Evolutionary conservation across 169 alveolate species (phyloP).

Genomic region (Plasmodium inui): DNA sequence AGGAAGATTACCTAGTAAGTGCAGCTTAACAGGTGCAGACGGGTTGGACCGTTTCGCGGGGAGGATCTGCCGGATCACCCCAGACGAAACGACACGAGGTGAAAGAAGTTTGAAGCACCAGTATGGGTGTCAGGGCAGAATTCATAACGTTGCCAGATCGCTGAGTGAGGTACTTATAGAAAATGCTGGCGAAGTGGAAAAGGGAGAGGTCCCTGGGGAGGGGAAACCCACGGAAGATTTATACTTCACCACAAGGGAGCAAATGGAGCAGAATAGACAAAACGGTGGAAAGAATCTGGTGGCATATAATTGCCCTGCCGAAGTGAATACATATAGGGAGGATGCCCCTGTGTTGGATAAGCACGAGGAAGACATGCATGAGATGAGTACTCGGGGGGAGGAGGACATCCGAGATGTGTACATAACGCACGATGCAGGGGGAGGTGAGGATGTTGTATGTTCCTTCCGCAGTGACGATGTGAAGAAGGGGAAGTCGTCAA

Average conservation of each 20-base stretch:
- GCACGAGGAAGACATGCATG: neutral
- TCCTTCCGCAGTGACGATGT: neutral
- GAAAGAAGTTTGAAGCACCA: neutral
- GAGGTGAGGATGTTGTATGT: neutral
- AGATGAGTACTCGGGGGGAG: neutral
- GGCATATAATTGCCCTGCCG: neutral
- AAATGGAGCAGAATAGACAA: neutral
- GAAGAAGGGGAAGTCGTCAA: neutral
- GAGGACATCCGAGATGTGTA: neutral
- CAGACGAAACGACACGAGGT: neutral
- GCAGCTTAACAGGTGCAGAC: neutral
- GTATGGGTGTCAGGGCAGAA: neutral
- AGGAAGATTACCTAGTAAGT: neutral
- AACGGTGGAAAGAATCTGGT: neutral
- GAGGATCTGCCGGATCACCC: neutral
- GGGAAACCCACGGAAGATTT: neutral
- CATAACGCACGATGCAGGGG: neutral
- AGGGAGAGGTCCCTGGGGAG: neutral
- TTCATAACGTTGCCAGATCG: neutral
- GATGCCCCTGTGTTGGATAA: neutral
- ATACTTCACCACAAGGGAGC: neutral
- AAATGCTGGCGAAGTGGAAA: neutral
- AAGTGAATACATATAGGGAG: neutral
- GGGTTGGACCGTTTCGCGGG: neutral
- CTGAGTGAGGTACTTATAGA: neutral